phyloP scores from a whole-genome alignment of 768 basidiomycete species.

The Agrocybe pediades region DNA sequence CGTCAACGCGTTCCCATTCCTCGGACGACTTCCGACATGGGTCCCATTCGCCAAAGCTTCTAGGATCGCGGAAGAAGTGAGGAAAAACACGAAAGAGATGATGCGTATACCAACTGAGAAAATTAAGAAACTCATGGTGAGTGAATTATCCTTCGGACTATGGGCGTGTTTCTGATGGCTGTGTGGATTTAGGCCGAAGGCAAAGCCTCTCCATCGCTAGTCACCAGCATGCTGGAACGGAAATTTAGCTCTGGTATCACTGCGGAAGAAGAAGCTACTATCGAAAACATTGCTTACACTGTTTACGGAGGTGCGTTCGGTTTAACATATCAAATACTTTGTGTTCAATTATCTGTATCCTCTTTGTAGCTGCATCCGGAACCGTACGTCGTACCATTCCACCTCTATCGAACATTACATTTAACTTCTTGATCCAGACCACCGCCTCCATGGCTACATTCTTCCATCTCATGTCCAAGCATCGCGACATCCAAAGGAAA shows the following conservation, averaged over 20 bases:
- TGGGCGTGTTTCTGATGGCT: not conserved
- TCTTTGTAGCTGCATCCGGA: conserved; percentile 9
- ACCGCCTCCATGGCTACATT: conserved; percentile 18
- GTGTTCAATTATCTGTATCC: not conserved
- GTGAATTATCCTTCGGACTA: not conserved
- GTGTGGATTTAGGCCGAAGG: not conserved
- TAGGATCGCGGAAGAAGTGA: conserved; percentile 4
- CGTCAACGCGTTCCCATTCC: conserved; percentile 14
- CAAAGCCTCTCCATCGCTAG: not conserved
- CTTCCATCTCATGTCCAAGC: conserved; percentile 28
- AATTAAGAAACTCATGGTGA: conserved; percentile 5
- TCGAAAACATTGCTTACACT: conserved; percentile 12
- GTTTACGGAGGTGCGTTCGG: conserved; percentile 1
- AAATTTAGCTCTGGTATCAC: not conserved
- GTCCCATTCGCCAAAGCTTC: conserved; percentile 13
- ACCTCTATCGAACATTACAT: not conserved
- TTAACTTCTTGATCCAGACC: conserved; percentile 5
- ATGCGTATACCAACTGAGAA: conserved; percentile 13
- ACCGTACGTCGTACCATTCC: conserved; percentile 1
- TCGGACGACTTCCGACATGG: conserved; percentile 17
- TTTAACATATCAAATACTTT: not conserved
- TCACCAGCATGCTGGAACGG: not conserved
- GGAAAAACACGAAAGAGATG: conserved; percentile 9
- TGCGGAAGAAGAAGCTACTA: conserved; percentile 9
- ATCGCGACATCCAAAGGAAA: conserved; percentile 31